Evolutionary conservation across 495 filamentous ascomycete species (phyloP).

Genomic region (Trichoderma erinaceum): DNA sequence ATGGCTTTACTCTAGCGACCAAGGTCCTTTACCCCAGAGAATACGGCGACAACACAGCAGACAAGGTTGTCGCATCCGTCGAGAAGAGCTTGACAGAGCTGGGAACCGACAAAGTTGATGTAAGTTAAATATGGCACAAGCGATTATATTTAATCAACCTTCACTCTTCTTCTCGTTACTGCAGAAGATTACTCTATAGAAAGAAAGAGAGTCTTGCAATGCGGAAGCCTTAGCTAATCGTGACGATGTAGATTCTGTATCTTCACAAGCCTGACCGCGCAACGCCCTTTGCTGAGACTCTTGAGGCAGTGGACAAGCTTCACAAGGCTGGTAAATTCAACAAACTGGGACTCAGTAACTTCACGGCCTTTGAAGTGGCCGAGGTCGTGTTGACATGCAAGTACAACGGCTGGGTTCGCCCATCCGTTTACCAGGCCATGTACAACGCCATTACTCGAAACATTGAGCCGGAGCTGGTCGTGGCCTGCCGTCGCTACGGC

Average conservation of each 20-base stretch:
- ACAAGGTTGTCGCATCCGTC: conserved; percentile 54
- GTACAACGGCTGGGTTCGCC: conserved; percentile 66
- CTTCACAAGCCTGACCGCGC: conserved; percentile 49
- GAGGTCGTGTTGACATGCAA: conserved; percentile 81
- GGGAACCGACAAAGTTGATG: conserved; percentile 67
- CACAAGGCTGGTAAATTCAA: conserved; percentile 88
- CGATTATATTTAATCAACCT: too few species aligned
- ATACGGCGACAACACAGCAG: conserved; percentile 54
- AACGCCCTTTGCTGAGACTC: conserved; percentile 72
- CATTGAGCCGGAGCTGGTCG: conserved; percentile 75
- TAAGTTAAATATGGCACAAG: conserved; percentile 19
- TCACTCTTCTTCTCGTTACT: neutral
- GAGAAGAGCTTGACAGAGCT: conserved; percentile 65
- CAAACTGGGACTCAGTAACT: conserved; percentile 75
- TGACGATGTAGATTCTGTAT: conserved; percentile 1
- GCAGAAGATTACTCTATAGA: neutral
- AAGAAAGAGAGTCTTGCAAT: neutral
- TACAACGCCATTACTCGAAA: conserved; percentile 69
- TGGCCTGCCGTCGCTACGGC: conserved; percentile 74
- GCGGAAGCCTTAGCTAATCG: neutral
- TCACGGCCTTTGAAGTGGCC: conserved; percentile 83
- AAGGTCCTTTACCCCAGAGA: conserved; percentile 64
- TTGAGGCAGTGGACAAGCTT: conserved; percentile 68
- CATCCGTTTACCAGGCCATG: conserved; percentile 60
- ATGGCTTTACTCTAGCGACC: conserved; percentile 77